A percentile compares a stretch with the other conserved stretches of the same genome.
These are phyloP conservation scores for Triangularia verruculosa DNA, from an alignment of 2,329 filamentous ascomycete genomes.

Conservation along the genomic window DNA sequence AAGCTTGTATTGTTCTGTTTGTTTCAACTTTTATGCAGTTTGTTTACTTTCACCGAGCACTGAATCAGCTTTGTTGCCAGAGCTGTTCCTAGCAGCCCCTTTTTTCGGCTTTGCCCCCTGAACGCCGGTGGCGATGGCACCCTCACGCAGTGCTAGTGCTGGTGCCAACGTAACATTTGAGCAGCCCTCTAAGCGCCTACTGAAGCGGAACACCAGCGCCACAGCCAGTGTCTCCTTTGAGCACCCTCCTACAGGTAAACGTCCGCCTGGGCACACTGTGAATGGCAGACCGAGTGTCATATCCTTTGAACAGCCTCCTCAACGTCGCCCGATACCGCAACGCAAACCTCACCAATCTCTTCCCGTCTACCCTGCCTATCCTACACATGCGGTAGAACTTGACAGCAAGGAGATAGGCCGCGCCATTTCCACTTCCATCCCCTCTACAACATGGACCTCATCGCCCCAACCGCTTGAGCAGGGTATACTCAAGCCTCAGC, in stretches of 20 bases:
- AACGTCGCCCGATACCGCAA: neutral
- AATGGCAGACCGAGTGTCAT: neutral
- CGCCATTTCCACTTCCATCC: neutral
- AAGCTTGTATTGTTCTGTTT: neutral
- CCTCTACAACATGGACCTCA: neutral
- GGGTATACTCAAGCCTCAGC: neutral
- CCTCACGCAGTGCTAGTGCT: neutral
- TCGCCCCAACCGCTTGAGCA: neutral
- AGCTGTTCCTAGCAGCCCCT: neutral
- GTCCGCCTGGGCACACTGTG: neutral
- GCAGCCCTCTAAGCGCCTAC: neutral
- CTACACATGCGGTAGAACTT: neutral
- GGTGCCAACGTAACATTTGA: neutral
- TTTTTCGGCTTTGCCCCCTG: neutral
- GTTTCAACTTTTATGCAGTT: neutral
- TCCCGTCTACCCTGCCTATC: neutral
- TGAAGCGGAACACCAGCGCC: neutral
- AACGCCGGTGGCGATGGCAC: neutral
- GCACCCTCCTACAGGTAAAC: neutral
- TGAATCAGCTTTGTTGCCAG: neutral
- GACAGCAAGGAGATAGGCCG: conserved; percentile 2
- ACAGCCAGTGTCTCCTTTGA: neutral
- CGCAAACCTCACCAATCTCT: neutral
- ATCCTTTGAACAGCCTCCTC: neutral
- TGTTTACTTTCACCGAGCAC: neutral